Conservation (phyloP, 179 eudicot genomes). For the Amaranthus tricolor region DNA sequence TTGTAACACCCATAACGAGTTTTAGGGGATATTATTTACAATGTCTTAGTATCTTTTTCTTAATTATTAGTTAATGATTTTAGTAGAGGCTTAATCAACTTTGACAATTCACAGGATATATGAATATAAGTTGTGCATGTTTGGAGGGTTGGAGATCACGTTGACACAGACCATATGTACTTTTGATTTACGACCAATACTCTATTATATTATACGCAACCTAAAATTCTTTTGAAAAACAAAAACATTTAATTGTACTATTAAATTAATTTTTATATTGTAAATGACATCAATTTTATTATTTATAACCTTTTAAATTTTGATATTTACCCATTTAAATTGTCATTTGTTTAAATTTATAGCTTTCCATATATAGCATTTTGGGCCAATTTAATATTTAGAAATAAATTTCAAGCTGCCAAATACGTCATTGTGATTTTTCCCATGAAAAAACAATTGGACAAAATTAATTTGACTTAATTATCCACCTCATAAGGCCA, state of each 20-base stretch:
- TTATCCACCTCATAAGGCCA: conserved; percentile 12
- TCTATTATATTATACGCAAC: not conserved
- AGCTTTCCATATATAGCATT: too few relatives aligned
- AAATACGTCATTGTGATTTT: too few relatives aligned
- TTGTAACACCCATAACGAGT: too few relatives aligned
- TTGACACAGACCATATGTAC: not conserved
- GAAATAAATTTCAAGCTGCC: too few relatives aligned
- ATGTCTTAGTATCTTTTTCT: not conserved
- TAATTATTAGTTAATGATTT: not conserved
- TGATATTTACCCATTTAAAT: too few relatives aligned
- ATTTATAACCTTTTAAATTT: too few relatives aligned
- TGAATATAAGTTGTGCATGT: not conserved
- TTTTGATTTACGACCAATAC: not conserved
- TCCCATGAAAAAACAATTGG: not conserved
- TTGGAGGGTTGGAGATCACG: conserved; percentile 19
- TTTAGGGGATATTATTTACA: too few relatives aligned
- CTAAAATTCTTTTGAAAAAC: conserved; percentile 6
- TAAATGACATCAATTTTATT: too few relatives aligned
- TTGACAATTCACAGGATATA: conserved; percentile 3
- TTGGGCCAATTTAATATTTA: too few relatives aligned
- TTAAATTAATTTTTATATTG: too few relatives aligned
- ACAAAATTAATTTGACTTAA: not conserved
- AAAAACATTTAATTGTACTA: too few relatives aligned
- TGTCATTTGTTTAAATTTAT: too few relatives aligned
- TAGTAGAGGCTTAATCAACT: not conserved